phyloP scores from a whole-genome alignment of 192 early-diverging fungal species.

The Entomortierella beljakovae region DNA sequence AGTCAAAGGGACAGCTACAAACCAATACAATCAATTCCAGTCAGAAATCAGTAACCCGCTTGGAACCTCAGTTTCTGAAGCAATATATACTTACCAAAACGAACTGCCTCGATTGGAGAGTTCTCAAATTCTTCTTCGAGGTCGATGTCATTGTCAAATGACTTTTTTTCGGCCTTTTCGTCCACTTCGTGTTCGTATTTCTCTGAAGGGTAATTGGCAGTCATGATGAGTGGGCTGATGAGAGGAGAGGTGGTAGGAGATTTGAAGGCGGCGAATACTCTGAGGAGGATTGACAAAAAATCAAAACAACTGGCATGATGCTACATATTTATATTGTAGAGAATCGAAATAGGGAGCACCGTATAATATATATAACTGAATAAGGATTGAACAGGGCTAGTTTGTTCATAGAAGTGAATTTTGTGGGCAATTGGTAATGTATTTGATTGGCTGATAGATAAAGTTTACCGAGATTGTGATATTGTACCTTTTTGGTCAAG shows the following conservation, averaged over 20 bases:
- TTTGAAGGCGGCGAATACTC: slow-evolving; percentile 18
- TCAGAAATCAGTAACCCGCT: too few species aligned
- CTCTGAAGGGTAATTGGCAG: not conserved
- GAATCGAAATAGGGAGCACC: too few species aligned
- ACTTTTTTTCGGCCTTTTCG: slow-evolving; percentile 2
- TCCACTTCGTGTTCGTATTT: not conserved
- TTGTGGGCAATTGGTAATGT: not conserved
- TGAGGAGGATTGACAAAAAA: slow-evolving; percentile 20
- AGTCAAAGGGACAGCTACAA: slow-evolving; percentile 46
- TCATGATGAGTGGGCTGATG: not conserved
- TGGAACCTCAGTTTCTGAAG: too few species aligned
- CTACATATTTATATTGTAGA: slow-evolving; percentile 9
- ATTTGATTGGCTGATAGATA: not conserved
- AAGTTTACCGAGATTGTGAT: too few species aligned
- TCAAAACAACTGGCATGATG: not conserved
- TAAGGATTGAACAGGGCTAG: too few species aligned
- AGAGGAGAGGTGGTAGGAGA: not conserved
- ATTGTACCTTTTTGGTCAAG: too few species aligned
- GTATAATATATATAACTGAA: too few species aligned
- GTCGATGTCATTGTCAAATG: not conserved
- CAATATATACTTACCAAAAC: slow-evolving; percentile 1
- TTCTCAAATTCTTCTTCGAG: slow-evolving; percentile 17
- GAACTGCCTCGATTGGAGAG: slow-evolving; percentile 20
- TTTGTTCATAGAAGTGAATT: not conserved
- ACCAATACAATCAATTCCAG: too few species aligned